Base-by-base conservation (phyloP, 2,329 filamentous ascomycete species). In the Aureobasidium zeae region DNA sequence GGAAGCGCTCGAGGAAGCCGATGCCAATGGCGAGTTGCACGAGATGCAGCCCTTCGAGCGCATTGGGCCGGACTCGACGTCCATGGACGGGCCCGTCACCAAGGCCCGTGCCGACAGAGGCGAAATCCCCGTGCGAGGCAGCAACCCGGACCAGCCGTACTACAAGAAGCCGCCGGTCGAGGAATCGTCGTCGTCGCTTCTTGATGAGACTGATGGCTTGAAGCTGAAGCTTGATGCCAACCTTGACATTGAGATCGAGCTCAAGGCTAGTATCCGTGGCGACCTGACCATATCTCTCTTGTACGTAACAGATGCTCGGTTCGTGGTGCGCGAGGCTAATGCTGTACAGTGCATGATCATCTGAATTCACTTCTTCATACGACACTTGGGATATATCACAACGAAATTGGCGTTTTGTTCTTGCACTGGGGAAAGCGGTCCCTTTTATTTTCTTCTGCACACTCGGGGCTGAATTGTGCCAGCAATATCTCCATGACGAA, bases 191-290 rank as follows among this genome's bases (percentile, higher is more conserved):
- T 41, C 57, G 53, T 56, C 62, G 42, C 53, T 55, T 6, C 51
- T 71, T 42, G 68, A 71, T 36, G 70, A 76, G 37, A 65, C 74
- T 48, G 80, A 86, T 55, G 81, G 83, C 28, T 62, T 86, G 57
- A 79, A 79, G 60, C 63, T 88, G 57, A 74, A 79, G 26, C 66
- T 91, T 16, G 85, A 88, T 58, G 67, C 86, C 44, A 87, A 88
- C 62, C 69, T 91, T 46, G 85, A 91, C 52, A 73, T 91, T 37
- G 85, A 91, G 63, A 84, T 91, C 49, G 81, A 86, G 55, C 72
- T 91, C 49, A 91, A 91, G 71, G 85, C 85, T 15, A 81, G 81
- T 62, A 87, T 91, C 52, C 79, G 87, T 55, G 86, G 86, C 57
- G 86, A 93, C 66, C 65, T 93, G 51, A 87, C 84, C 24, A 64